Evolutionary conservation across 129 eudicot species (phyloP).

Genomic region (Artemisia argyi): DNA sequence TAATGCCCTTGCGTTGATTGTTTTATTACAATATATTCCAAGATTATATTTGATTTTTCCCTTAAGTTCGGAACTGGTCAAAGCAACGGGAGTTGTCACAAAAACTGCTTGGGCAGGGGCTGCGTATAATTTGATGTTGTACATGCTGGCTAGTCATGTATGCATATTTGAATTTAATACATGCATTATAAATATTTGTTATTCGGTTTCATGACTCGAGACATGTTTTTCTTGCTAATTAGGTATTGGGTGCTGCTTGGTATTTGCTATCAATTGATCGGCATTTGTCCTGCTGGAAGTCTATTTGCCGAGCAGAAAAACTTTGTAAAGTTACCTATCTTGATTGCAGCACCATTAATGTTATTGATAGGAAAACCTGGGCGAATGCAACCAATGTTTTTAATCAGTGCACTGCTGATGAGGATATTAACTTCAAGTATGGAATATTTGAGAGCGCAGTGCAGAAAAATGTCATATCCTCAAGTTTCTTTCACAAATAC

Average conservation of each 20-base stretch:
- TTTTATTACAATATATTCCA: constrained; percentile 84
- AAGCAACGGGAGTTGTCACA: constrained; percentile 97
- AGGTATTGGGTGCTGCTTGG: constrained; percentile 99
- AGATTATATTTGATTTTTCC: constrained; percentile 95
- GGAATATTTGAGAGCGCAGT: constrained; percentile 86
- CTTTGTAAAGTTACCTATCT: constrained; percentile 57
- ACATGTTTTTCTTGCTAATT: constrained; percentile 13
- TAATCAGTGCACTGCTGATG: constrained; percentile 57
- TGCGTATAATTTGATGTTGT: constrained; percentile 81
- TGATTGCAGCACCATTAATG: constrained; percentile 53
- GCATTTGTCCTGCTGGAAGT: constrained; percentile 95
- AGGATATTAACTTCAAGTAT: constrained; percentile 49
- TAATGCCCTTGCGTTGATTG: constrained; percentile 96
- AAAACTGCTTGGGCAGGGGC: constrained; percentile 99
- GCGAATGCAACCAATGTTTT: constrained; percentile 60
- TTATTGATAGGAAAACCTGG: constrained; percentile 52
- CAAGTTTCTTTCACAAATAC: constrained; percentile 68
- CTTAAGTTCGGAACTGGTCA: constrained; percentile 84
- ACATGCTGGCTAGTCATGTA: constrained; percentile 99
- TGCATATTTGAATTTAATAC: constrained; percentile 23
- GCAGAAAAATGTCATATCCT: constrained; percentile 68
- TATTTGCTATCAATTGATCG: constrained; percentile 92
- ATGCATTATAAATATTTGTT: no score
- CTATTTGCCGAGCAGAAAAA: constrained; percentile 62
- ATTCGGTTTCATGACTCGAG: neutral